phyloP scores from a whole-genome alignment of 164 flowering plant species.

The Aristolochia californica region DNA sequence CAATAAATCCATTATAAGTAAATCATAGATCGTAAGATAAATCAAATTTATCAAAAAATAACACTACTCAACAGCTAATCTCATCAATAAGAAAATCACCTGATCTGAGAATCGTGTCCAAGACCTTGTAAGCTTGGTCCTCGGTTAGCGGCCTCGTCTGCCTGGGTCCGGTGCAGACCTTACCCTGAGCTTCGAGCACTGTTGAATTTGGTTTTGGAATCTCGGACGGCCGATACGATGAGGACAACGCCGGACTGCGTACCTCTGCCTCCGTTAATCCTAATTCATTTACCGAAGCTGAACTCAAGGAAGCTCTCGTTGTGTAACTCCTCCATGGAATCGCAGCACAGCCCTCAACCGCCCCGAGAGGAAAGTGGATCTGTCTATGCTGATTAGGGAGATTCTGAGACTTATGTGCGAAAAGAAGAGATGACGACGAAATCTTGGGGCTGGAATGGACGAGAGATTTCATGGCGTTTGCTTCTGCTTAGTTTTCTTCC shows the following conservation, averaged over 20 bases:
- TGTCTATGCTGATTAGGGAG: slow-evolving; percentile 3
- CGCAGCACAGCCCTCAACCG: slow-evolving; percentile 2
- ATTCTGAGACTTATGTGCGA: neutral
- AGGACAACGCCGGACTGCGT: slow-evolving; percentile 55
- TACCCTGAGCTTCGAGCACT: slow-evolving; percentile 84
- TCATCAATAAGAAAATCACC: slow-evolving; percentile 24
- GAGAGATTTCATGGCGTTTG: slow-evolving; percentile 25
- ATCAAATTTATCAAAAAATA: neutral
- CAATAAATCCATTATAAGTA: neutral
- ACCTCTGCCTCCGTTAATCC: slow-evolving; percentile 32
- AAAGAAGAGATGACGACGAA: slow-evolving; percentile 11
- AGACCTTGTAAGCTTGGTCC: slow-evolving; percentile 77
- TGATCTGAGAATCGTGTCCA: slow-evolving; percentile 77
- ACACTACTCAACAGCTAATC: no score
- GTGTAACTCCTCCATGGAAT: slow-evolving; percentile 5
- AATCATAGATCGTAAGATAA: no score
- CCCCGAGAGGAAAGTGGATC: slow-evolving; percentile 2
- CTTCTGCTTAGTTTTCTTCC: no score
- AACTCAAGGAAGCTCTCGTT: slow-evolving; percentile 26
- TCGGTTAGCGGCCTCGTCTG: slow-evolving; percentile 77
- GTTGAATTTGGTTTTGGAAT: slow-evolving; percentile 68
- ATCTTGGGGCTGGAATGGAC: slow-evolving; percentile 16
- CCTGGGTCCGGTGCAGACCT: slow-evolving; percentile 95
- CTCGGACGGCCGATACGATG: slow-evolving; percentile 45
- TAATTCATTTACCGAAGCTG: slow-evolving; percentile 29